Evolutionary conservation across 2,329 filamentous ascomycete species (phyloP).

Genomic region (Lachnellula occidentalis): DNA sequence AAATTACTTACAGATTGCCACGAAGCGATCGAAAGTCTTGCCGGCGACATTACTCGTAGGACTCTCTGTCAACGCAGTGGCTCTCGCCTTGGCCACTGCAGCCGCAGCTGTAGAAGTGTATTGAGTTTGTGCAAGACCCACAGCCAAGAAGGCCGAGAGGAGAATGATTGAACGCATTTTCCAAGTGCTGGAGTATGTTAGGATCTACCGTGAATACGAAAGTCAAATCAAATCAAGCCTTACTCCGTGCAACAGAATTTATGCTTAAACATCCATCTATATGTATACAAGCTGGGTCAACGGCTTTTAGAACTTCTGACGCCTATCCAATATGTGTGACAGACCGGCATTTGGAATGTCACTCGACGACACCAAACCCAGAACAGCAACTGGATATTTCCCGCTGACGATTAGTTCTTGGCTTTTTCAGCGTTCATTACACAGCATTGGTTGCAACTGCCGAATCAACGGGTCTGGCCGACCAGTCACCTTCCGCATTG

Average conservation of each 20-base stretch:
- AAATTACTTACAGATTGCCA: slow-evolving; percentile 43
- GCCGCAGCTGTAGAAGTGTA: slow-evolving; percentile 16
- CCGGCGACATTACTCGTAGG: slow-evolving; percentile 61
- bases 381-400: neutral
- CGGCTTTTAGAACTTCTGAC: neutral
- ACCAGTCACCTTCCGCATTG: neutral
- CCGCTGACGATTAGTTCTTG: neutral
- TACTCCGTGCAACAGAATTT: neutral
- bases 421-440: neutral
- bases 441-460: neutral
- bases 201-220: neutral
- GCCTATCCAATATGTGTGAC: neutral
- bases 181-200: neutral
- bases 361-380: neutral
- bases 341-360: neutral
- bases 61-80: slow-evolving; percentile 55
- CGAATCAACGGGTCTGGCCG: neutral
- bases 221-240: neutral
- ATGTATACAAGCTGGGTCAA: neutral
- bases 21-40: slow-evolving; percentile 65
- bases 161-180: neutral
- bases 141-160: neutral
- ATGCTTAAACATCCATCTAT: neutral
- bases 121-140: slow-evolving; percentile 31
- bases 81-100: slow-evolving; percentile 32